Evolutionary conservation across 441 rosid species (phyloP).

Genomic region (Melianthus villosus): DNA sequence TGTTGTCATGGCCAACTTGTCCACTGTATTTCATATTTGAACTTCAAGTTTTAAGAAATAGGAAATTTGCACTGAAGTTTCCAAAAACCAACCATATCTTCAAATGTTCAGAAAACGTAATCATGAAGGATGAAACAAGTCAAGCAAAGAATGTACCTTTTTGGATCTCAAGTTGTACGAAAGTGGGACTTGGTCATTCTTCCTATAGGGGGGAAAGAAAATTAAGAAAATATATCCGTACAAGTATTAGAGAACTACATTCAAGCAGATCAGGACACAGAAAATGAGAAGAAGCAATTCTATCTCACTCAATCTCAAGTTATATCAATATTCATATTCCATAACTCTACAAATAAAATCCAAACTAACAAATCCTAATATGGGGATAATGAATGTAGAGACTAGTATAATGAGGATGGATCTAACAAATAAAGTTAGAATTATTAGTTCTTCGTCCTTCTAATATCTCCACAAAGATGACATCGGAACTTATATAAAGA

Average conservation of each 20-base stretch:
- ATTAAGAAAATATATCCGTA: constrained; percentile 3
- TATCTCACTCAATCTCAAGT: constrained; percentile 7
- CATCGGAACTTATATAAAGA: too few species aligned
- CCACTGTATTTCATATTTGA: background rate
- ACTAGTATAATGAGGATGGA: background rate
- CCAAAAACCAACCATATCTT: background rate
- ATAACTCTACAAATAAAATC: background rate
- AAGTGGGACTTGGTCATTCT: constrained; percentile 17
- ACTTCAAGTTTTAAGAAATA: background rate
- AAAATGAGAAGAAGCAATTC: constrained; percentile 4
- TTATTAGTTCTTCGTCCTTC: too few species aligned
- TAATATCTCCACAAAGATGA: too few species aligned
- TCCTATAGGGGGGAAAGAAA: constrained; percentile 21
- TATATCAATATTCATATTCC: constrained; percentile 2
- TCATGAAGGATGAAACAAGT: constrained; percentile 2
- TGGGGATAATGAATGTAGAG: background rate
- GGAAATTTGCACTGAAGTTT: background rate
- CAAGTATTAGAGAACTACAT: constrained; percentile 1
- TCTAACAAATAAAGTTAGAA: background rate
- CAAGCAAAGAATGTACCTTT: constrained; percentile 24
- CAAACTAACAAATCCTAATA: background rate
- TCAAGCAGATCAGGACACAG: constrained; percentile 3
- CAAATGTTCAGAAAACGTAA: constrained; percentile 1
- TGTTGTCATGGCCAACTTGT: too few species aligned
- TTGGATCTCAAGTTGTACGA: constrained; percentile 19